Evolutionary conservation across 176 grass and related monocot species (phyloP).

Genomic region (Oryza nivara): DNA sequence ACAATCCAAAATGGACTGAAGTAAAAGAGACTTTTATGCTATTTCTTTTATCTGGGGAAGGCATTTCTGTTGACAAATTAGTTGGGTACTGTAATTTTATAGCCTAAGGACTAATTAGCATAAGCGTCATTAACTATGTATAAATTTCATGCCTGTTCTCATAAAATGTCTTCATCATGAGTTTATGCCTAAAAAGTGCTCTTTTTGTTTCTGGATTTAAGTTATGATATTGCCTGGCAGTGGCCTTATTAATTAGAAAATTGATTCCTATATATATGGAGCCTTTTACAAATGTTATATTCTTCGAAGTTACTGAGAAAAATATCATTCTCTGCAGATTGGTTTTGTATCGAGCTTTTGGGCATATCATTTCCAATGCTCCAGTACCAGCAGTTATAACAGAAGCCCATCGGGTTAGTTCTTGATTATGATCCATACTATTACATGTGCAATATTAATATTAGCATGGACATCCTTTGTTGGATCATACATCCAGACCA

Average conservation of each 20-base stretch:
- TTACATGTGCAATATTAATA: constrained; percentile 15
- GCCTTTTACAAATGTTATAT: constrained; percentile 16
- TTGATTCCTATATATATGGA: constrained; percentile 18
- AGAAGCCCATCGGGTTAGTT: constrained; percentile 78
- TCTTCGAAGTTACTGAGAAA: constrained; percentile 24
- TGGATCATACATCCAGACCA: constrained; percentile 14
- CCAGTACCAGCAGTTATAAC: constrained; percentile 79
- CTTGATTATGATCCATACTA: constrained; percentile 20
- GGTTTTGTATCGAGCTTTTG: constrained; percentile 77
- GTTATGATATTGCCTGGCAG: constrained; percentile 11
- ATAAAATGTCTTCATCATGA: constrained; percentile 21
- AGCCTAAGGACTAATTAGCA: constrained; percentile 9
- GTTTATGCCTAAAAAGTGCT: neutral
- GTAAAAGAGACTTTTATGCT: constrained; percentile 7
- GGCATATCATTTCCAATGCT: constrained; percentile 81
- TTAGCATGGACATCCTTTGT: neutral
- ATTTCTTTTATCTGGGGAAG: neutral
- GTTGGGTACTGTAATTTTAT: constrained; percentile 6
- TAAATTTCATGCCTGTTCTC: neutral
- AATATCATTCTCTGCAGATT: constrained; percentile 49
- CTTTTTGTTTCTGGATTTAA: constrained; percentile 10
- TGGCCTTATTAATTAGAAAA: constrained; percentile 19
- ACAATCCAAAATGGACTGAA: constrained; percentile 19
- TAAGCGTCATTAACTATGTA: constrained; percentile 13
- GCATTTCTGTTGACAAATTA: neutral